Base-by-base conservation (phyloP, 139 green algal genomes). In the Axilococcus clingmanii region DNA sequence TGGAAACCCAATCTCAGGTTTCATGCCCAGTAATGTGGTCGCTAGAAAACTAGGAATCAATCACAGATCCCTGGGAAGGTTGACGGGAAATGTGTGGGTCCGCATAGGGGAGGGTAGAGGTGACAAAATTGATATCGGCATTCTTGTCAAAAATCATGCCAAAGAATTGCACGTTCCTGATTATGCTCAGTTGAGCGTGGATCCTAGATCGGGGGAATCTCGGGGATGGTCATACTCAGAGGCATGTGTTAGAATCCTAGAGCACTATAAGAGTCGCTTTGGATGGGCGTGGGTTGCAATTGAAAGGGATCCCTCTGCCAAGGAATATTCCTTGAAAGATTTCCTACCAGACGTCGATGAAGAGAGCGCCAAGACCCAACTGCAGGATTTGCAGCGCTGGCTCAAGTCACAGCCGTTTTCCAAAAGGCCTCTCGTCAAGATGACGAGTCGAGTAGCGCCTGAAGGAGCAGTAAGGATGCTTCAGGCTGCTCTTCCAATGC, bases 111-210 rank as follows among this genome's bases (percentile, higher is more conserved):
- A 78, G 3, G 59, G 74, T 36, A 45, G 52, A 57, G 45, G 52
- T 0, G 75, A 84, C 33, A 57, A 66, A 12, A 72, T 78, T 17
- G 85, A 95, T 52, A 34, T 95, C 11, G 86, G 86, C 2, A 77
- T 95, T 54, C 78, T 60, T 15, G 79, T 94, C 5, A 88, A 88
- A 65, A 66, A 78, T 25, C 63, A 38, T 3, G 48, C 38, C 36
- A 71, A 81, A 41, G 62, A 58, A 7, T 62, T 91, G 35, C 91
- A 79, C 57, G 85, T 94, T 48, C 81, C 85, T 19, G 78, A 80
- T 46, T 78, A 60, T 25, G 22, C 4, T 24, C 3, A 16, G 22
- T 19, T 22, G 24, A 9, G 9, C 36, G 30, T 23, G 15, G 23
- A n/a, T 36, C 15, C 45, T 31, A 23, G 22, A 23, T 20, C 40